Evolutionary conservation across 2,329 filamentous ascomycete genomes (phyloP), one percentile per base, ranked within the genome.

Genomic region (Chrysoporthe deuterocubensis): DNA sequence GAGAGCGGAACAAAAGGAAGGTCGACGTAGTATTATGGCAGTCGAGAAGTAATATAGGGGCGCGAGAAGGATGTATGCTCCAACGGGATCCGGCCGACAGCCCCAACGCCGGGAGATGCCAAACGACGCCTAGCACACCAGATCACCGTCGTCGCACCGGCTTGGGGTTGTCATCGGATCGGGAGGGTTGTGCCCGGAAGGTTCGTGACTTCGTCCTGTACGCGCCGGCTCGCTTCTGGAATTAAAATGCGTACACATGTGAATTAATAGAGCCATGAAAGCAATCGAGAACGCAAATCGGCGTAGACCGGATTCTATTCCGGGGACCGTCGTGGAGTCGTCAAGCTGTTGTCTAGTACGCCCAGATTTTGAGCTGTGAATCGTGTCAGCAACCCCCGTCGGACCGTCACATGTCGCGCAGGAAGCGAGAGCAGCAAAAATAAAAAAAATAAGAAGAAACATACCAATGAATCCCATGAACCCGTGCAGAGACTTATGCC

Each of bases 401-500:
- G 6, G 32, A 7, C 14, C 13, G 50, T 40, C 7, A 32, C 6
- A 9, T 62, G 44, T 34, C 32, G 8, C 16, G 18, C 2, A 37
- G 14, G 26, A 58, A 54, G 16, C 0, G 4, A 26, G 13, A 42
- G n/a, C 13, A 44, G 18, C 8, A 40, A 40, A 40, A 9, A 26
- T 2, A 26, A 34, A 34, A 40, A 34, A 14, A 34, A 37, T 9
- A 40, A 13, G 16, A 4, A 50, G n/a, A 5, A 66, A 87, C 93
- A 84, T 88, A 98, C 96, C 86, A 97, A 87, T 76, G 96, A 97
- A 84, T 99, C 96, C 96, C 96, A 99, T 74, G 96, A 99, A 80
- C 96, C 96, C 77, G 96, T 99, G 88, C 96, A 98, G 84, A 99
- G 86, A 85, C 95, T 98, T 84, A 98, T 97, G 71, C 95, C 96